These are phyloP conservation scores for Mycena indigotica DNA, from an alignment of 768 basidiomycete species.

Conservation along the genomic window DNA sequence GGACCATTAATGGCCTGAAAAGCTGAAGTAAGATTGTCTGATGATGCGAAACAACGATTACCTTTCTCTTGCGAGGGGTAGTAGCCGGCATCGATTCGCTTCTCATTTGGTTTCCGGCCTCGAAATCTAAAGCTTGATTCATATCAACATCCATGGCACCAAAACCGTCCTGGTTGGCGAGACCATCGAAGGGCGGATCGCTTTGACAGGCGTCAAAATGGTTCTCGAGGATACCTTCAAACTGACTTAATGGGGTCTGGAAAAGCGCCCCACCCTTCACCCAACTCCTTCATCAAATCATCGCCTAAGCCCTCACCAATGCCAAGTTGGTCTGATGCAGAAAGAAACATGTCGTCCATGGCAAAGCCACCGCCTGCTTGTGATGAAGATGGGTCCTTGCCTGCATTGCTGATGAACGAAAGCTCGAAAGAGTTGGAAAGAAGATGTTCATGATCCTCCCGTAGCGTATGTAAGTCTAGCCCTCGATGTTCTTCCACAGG, in stretches of 20 bases:
- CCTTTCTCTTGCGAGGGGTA: slow-evolving; percentile 26
- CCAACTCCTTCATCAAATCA: slow-evolving; percentile 74
- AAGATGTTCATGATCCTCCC: slow-evolving; percentile 69
- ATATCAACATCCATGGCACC: slow-evolving; percentile 33
- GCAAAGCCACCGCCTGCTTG: slow-evolving; percentile 50
- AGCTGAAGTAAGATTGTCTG: neutral
- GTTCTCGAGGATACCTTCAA: neutral
- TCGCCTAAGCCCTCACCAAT: slow-evolving; percentile 66
- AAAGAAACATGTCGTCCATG: slow-evolving; percentile 57
- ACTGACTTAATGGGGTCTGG: slow-evolving; percentile 26
- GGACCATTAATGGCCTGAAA: slow-evolving; percentile 11
- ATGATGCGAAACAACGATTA: neutral
- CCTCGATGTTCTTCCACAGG: slow-evolving; percentile 45
- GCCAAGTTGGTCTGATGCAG: slow-evolving; percentile 55
- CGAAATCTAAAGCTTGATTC: slow-evolving; percentile 11
- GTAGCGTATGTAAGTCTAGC: slow-evolving; percentile 62
- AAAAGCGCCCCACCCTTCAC: slow-evolving; percentile 63
- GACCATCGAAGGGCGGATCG: slow-evolving; percentile 9
- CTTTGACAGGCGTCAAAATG: slow-evolving; percentile 3
- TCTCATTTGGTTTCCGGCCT: neutral
- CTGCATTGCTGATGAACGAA: slow-evolving; percentile 50
- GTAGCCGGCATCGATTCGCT: slow-evolving; percentile 4
- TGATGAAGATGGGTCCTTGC: slow-evolving; percentile 54
- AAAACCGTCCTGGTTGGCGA: slow-evolving; percentile 21
- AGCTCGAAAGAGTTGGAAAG: slow-evolving; percentile 67